phyloP scores from a whole-genome alignment of 1,139 yeast species.

The Lodderomyces jiufengensis region DNA sequence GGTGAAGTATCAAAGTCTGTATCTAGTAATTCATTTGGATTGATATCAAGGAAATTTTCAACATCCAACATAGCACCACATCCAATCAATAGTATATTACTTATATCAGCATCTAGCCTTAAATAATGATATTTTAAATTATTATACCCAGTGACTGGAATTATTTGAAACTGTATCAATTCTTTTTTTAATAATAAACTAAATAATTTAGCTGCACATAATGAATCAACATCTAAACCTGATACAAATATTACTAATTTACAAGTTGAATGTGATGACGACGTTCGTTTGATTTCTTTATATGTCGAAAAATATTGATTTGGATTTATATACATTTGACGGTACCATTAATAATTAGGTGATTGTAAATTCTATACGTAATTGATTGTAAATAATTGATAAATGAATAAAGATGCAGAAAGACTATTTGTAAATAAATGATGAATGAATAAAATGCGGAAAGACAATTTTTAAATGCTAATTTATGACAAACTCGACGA shows the following conservation, averaged over 20 bases:
- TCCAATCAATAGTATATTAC: conserved; percentile 76
- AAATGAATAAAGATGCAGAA: too few species aligned
- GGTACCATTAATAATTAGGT: neutral
- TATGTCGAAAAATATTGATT: conserved; percentile 57
- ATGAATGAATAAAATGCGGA: too few species aligned
- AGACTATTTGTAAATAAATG: too few species aligned
- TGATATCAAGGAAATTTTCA: conserved; percentile 71
- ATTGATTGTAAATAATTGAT: too few species aligned
- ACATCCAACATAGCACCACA: conserved; percentile 95
- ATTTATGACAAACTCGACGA: too few species aligned
- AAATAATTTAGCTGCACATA: conserved; percentile 82
- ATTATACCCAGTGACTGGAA: conserved; percentile 92
- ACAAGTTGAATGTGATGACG: conserved; percentile 85
- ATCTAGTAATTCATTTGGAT: conserved; percentile 42
- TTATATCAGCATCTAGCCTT: conserved; percentile 69
- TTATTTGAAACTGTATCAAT: conserved; percentile 79
- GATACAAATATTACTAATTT: conserved; percentile 86
- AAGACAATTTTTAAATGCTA: too few species aligned
- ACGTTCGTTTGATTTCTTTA: conserved; percentile 55
- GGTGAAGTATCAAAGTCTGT: neutral
- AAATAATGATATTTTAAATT: conserved; percentile 66
- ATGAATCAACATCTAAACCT: conserved; percentile 85
- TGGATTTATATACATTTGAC: conserved; percentile 60
- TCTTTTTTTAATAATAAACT: conserved; percentile 71
- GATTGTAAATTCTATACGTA: too few species aligned